Conservation (phyloP, 164 flowering plant genomes). For the Nymphaea colorata region DNA sequence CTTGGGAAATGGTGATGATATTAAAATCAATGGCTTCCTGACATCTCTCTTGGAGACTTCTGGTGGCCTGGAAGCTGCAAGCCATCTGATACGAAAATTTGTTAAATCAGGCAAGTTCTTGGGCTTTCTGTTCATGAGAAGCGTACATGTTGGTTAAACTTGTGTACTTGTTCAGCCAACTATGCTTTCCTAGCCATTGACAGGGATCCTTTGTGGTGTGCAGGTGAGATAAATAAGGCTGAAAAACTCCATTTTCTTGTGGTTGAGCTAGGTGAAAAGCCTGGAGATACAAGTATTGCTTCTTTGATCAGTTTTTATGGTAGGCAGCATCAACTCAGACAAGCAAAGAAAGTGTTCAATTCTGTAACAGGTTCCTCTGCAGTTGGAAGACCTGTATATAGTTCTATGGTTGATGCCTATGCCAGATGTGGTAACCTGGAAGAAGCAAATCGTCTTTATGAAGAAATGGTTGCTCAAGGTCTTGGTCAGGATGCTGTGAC, state of each 20-base stretch:
- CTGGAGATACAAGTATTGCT: constrained; percentile 43
- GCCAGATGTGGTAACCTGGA: constrained; percentile 42
- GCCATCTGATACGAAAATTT: constrained; percentile 40
- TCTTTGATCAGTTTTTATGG: constrained; percentile 52
- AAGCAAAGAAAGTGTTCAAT: constrained; percentile 41
- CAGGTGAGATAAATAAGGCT: constrained; percentile 55
- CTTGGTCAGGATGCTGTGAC: constrained; percentile 42
- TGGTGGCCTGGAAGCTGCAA: constrained; percentile 38
- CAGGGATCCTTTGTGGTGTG: constrained; percentile 3
- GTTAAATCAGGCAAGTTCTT: constrained; percentile 40
- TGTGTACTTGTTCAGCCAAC: not conserved
- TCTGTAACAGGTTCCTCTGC: constrained; percentile 19
- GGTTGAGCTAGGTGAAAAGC: constrained; percentile 26
- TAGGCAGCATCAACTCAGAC: constrained; percentile 30
- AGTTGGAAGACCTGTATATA: constrained; percentile 20
- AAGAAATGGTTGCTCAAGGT: constrained; percentile 37
- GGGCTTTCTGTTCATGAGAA: not conserved
- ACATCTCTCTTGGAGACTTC: constrained; percentile 29
- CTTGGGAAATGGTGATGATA: constrained; percentile 23
- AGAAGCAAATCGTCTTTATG: constrained; percentile 42
- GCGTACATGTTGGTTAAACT: too few species aligned
- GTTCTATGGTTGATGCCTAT: constrained; percentile 63
- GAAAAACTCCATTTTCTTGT: constrained; percentile 32
- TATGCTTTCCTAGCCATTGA: not conserved
- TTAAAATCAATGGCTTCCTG: constrained; percentile 26